These are phyloP conservation scores for Pneumocystis carinii DNA, from an alignment of 1,139 yeast species.

Conservation along the genomic window DNA sequence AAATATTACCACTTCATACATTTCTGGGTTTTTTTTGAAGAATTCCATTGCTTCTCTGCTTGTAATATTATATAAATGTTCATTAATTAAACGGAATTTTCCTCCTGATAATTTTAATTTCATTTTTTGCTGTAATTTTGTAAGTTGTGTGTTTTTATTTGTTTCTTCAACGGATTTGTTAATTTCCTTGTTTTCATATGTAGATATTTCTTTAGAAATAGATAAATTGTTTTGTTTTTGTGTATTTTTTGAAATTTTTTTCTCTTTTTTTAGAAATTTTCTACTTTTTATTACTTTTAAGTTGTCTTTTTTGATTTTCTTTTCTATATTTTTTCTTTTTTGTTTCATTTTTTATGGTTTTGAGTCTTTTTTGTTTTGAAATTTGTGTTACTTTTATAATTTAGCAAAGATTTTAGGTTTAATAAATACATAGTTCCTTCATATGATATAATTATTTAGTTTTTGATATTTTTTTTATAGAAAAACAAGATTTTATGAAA, in stretches of 20 bases:
- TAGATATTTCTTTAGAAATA: background rate
- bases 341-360: background rate
- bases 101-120: constrained; percentile 88
- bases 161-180: background rate
- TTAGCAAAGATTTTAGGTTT: too few species aligned
- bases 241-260: background rate
- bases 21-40: constrained; percentile 64
- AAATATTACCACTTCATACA: constrained; percentile 50
- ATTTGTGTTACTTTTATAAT: too few species aligned
- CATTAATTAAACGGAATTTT: constrained; percentile 94
- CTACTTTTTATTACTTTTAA: background rate
- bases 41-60: constrained; percentile 64
- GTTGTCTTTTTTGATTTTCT: background rate
- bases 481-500: too few species aligned
- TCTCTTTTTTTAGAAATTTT: background rate
- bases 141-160: constrained; percentile 29
- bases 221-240: background rate
- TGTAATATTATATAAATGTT: constrained; percentile 72
- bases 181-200: background rate
- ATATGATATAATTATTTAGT: too few species aligned
- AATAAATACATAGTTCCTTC: too few species aligned
- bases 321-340: background rate
- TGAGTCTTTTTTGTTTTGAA: too few species aligned
- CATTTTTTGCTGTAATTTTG: constrained; percentile 92
- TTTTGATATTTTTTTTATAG: too few species aligned